These are phyloP conservation scores for Flueggea neowawraea DNA, from an alignment of 441 rosid species.

Conservation along the genomic window DNA sequence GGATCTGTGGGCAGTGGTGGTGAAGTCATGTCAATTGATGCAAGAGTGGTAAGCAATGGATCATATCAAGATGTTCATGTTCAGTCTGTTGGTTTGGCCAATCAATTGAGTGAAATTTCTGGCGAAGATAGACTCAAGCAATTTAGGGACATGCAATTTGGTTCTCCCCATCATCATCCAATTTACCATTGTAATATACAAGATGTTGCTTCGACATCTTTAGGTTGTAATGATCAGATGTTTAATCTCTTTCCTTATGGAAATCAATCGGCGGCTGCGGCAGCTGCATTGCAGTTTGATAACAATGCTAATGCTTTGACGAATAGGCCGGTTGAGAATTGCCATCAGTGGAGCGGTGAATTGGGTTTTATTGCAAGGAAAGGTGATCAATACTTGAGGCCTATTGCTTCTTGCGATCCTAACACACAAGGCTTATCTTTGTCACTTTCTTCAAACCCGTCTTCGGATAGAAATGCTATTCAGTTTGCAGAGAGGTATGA, in stretches of 20 bases:
- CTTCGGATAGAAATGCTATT: conserved; percentile 9
- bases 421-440: conserved; percentile 41
- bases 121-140: conserved; percentile 23
- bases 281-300: no score
- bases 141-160: conserved; percentile 24
- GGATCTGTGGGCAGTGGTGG: conserved; percentile 30
- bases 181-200: conserved; percentile 15
- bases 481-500: conserved; percentile 28
- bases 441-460: conserved; percentile 44
- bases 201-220: conserved; percentile 29
- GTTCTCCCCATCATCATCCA: conserved; percentile 12
- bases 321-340: conserved; percentile 3
- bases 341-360: conserved; percentile 20
- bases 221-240: conserved; percentile 11
- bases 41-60: conserved; percentile 16
- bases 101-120: conserved; percentile 23
- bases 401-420: conserved; percentile 11
- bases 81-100: conserved; percentile 19
- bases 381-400: conserved; percentile 1
- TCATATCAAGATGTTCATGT: conserved; percentile 22
- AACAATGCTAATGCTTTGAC: no score
- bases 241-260: conserved; percentile 6
- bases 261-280: no score
- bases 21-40: conserved; percentile 39
- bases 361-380: no score